Percentiles rank a stretch among this genome's conserved stretches.
These are phyloP conservation scores for Xanthoconium purpureum DNA, from an alignment of 768 basidiomycete genomes.

Conservation along the genomic window DNA sequence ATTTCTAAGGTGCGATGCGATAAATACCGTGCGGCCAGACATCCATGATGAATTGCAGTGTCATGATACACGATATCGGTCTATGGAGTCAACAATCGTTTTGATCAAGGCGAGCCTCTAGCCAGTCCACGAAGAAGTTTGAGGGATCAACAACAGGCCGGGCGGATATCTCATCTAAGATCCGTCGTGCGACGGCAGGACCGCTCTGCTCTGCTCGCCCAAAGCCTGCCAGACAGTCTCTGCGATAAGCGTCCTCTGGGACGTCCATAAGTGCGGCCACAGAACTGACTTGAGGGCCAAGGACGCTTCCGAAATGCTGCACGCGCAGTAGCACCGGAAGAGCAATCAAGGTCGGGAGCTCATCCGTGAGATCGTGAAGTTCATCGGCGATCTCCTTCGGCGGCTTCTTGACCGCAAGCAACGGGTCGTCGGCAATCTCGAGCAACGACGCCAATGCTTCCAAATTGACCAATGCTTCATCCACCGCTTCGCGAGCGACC, in stretches of 20 bases:
- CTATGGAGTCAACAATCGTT: conserved; percentile 17
- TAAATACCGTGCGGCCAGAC: neutral
- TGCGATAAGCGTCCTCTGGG: conserved; percentile 61
- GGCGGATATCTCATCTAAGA: conserved; percentile 48
- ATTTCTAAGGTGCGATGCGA: neutral
- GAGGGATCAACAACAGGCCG: conserved; percentile 32
- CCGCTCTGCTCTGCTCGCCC: conserved; percentile 76
- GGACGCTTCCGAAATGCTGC: conserved; percentile 24
- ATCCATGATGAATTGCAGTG: neutral
- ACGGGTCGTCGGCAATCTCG: conserved; percentile 43
- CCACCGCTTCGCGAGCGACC: conserved; percentile 76
- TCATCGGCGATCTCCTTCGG: conserved; percentile 35
- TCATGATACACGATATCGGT: neutral
- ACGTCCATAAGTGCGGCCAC: conserved; percentile 58
- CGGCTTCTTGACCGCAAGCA: conserved; percentile 19
- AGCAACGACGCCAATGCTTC: conserved; percentile 55
- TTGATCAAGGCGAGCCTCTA: conserved; percentile 33
- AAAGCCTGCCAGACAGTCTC: conserved; percentile 69
- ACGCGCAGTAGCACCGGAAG: conserved; percentile 63
- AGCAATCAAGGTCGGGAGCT: conserved; percentile 72
- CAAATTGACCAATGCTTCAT: conserved; percentile 71
- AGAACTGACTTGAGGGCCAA: conserved; percentile 18
- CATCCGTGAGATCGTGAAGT: conserved; percentile 53
- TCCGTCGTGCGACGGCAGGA: conserved; percentile 51
- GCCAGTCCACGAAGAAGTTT: conserved; percentile 41